phyloP scores from a whole-genome alignment of 305 asterid species.

The Fraxinus baroniana region DNA sequence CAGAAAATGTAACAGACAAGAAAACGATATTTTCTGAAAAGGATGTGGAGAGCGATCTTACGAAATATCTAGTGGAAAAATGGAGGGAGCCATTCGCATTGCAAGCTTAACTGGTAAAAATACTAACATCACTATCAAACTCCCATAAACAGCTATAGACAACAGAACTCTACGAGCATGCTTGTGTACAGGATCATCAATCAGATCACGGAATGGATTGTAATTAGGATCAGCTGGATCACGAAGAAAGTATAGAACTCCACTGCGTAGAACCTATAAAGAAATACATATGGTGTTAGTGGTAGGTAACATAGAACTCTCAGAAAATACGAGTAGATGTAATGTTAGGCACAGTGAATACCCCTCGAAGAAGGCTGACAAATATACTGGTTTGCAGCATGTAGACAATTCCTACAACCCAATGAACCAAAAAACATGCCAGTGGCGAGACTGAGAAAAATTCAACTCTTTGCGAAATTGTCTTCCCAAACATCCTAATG shows the following conservation, averaged over 20 bases:
- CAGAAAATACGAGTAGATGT: not conserved
- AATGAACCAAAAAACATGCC: constrained; percentile 93
- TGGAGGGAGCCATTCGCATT: constrained; percentile 82
- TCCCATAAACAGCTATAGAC: constrained; percentile 93
- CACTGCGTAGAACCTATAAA: constrained; percentile 79
- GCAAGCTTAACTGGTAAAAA: constrained; percentile 98
- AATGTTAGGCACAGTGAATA: constrained; percentile 29
- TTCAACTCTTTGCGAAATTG: constrained; percentile 86
- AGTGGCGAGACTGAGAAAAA: constrained; percentile 92
- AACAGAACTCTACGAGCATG: constrained; percentile 96
- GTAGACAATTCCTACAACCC: constrained; percentile 97
- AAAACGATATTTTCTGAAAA: not conserved
- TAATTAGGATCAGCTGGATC: constrained; percentile 99
- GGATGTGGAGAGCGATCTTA: constrained; percentile 38
- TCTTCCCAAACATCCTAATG: constrained; percentile 87
- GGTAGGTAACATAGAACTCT: not conserved
- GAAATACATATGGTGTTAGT: constrained; percentile 18
- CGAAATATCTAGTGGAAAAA: constrained; percentile 96
- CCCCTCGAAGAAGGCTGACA: constrained; percentile 99
- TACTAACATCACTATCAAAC: constrained; percentile 95
- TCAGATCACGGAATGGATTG: constrained; percentile 96
- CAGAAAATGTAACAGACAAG: constrained; percentile 6
- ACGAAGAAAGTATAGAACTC: constrained; percentile 92
- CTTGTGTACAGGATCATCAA: constrained; percentile 98
- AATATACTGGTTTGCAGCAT: constrained; percentile 97